A percentile compares a stretch with the other conserved stretches of the same genome.
phyloP scores from a whole-genome alignment of 2,329 filamentous ascomycete species.

The Ceratocystis ficicola region DNA sequence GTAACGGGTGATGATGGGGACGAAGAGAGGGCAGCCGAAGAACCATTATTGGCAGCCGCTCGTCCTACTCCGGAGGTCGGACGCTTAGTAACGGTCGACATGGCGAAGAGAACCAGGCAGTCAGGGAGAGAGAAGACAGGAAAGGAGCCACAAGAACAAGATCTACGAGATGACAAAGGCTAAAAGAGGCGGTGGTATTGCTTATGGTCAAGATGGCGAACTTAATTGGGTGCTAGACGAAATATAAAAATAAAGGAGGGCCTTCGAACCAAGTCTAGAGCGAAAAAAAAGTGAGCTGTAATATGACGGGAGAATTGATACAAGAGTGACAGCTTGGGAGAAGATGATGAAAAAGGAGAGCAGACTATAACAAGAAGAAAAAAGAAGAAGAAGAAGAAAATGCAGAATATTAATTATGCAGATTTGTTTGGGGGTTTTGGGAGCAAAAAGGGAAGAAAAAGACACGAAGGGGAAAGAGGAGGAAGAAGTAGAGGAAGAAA shows the following conservation, averaged over 20 bases:
- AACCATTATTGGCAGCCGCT: conserved; percentile 28
- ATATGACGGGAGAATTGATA: conserved; percentile 5
- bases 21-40: conserved; percentile 33
- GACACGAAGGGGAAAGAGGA: background rate
- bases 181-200: too few relatives aligned
- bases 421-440: too few relatives aligned
- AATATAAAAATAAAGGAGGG: background rate
- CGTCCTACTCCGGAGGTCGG: conserved; percentile 21
- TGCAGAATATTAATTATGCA: conserved; percentile 1
- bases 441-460: background rate
- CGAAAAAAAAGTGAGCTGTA: background rate
- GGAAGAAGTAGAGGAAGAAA: background rate
- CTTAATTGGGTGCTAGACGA: background rate
- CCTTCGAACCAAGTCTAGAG: background rate
- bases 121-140: background rate
- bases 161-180: too few relatives aligned
- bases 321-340: background rate
- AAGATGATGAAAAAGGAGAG: background rate
- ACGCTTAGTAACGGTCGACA: conserved; percentile 21
- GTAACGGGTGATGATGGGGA: conserved; percentile 31
- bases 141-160: background rate
- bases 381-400: background rate
- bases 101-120: conserved; percentile 10
- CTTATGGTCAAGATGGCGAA: background rate
- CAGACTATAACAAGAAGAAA: too few relatives aligned